phyloP scores from a whole-genome alignment of 176 grass and related monocot species.

The Ensete glaucum region DNA sequence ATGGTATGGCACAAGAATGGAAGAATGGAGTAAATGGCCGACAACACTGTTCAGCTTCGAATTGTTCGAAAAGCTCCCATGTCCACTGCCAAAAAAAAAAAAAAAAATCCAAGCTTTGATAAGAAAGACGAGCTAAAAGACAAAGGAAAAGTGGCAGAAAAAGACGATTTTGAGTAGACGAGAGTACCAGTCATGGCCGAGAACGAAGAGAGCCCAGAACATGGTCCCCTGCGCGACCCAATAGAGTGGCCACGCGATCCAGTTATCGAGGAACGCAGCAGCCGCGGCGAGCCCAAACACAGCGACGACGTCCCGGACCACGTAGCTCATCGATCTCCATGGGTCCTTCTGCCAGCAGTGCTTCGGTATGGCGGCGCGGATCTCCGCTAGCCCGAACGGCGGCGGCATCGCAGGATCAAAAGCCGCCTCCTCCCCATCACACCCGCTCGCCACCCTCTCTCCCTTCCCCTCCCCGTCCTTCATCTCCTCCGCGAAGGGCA shows the following conservation, averaged over 20 bases:
- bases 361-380: slow-evolving; percentile 18
- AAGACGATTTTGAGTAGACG: not conserved
- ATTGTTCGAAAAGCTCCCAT: slow-evolving; percentile 80
- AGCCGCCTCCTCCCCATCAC: not conserved
- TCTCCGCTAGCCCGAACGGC: slow-evolving; percentile 17
- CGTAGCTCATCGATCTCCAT: slow-evolving; percentile 20
- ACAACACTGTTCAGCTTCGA: slow-evolving; percentile 47
- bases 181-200: slow-evolving; percentile 16
- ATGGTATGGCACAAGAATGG: slow-evolving; percentile 81
- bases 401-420: slow-evolving; percentile 22
- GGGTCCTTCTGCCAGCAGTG: slow-evolving; percentile 21
- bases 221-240: slow-evolving; percentile 23
- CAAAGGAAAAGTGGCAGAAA: not conserved
- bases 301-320: slow-evolving; percentile 8
- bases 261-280: slow-evolving; percentile 8
- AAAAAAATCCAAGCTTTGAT: not conserved
- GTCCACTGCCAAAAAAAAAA: slow-evolving; percentile 52
- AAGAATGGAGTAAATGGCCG: slow-evolving; percentile 60
- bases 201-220: slow-evolving; percentile 23
- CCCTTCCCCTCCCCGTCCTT: not conserved
- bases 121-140: not conserved
- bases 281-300: slow-evolving; percentile 11
- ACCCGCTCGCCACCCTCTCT: not conserved
- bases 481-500: not conserved
- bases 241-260: slow-evolving; percentile 19